These are phyloP conservation scores for Euphorbia peplus DNA, from an alignment of 345 rosid species.

Conservation along the genomic window DNA sequence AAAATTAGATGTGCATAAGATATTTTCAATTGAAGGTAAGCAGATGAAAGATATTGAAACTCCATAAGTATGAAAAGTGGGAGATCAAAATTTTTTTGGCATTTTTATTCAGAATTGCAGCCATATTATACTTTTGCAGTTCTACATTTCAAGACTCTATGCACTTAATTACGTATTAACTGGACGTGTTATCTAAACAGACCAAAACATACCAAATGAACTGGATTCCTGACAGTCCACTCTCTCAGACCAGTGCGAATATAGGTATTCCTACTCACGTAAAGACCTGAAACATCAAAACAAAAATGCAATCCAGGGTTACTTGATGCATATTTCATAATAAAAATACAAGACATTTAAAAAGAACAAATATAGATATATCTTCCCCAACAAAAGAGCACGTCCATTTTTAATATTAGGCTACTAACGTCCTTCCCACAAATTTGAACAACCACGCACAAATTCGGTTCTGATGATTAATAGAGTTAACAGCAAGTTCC, in stretches of 20 bases:
- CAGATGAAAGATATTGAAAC: neutral
- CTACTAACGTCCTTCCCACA: neutral
- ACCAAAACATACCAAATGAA: slow-evolving; percentile 65
- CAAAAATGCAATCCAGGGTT: slow-evolving; percentile 4
- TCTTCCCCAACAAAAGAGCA: neutral
- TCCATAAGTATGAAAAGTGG: neutral
- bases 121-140: neutral
- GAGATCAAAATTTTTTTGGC: neutral
- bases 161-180: neutral
- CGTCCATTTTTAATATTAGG: neutral
- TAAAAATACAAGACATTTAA: neutral
- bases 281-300: slow-evolving; percentile 56
- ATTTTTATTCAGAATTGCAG: neutral
- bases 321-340: neutral
- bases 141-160: neutral
- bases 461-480: neutral
- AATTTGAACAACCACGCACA: neutral
- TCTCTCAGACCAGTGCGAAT: slow-evolving; percentile 84
- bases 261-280: slow-evolving; percentile 93
- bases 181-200: slow-evolving; percentile 2
- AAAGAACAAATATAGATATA: neutral
- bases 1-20: neutral
- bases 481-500: neutral
- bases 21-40: neutral
- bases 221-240: slow-evolving; percentile 92